Conservation (phyloP, 257 asterid species). For the Rhazya stricta region DNA sequence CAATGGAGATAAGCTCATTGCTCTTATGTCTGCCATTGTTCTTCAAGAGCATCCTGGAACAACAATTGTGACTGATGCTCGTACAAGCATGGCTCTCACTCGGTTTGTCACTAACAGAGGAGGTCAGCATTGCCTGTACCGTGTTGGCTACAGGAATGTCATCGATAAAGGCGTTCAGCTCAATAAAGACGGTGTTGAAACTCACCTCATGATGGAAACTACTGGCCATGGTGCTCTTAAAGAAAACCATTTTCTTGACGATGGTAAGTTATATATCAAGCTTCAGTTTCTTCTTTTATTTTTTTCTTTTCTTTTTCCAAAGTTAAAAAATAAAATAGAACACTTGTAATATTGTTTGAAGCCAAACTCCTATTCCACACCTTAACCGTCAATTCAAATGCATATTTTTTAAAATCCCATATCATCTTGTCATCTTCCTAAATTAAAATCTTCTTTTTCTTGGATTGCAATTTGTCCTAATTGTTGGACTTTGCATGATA, state of each 20-base stretch:
- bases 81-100: constrained; percentile 70
- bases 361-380: too few relatives aligned
- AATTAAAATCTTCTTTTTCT: background rate
- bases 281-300: background rate
- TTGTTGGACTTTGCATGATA: background rate
- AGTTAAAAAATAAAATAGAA: too few relatives aligned
- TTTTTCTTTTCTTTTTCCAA: too few relatives aligned
- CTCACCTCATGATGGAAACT: constrained; percentile 95
- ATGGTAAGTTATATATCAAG: constrained; percentile 36
- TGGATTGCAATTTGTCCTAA: background rate
- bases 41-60: constrained; percentile 70
- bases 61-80: constrained; percentile 80
- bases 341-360: too few relatives aligned
- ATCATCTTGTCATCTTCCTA: background rate
- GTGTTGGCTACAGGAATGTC: constrained; percentile 90
- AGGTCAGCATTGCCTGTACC: constrained; percentile 72
- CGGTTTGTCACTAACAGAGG: constrained; percentile 50
- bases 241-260: constrained; percentile 84
- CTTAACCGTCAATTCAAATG: too few relatives aligned
- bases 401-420: too few relatives aligned
- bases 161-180: constrained; percentile 82
- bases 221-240: constrained; percentile 89
- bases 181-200: constrained; percentile 54
- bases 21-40: constrained; percentile 74
- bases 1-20: constrained; percentile 77